Conservation (phyloP, 2,329 filamentous ascomycete genomes). For the Biscogniauxia marginata region DNA sequence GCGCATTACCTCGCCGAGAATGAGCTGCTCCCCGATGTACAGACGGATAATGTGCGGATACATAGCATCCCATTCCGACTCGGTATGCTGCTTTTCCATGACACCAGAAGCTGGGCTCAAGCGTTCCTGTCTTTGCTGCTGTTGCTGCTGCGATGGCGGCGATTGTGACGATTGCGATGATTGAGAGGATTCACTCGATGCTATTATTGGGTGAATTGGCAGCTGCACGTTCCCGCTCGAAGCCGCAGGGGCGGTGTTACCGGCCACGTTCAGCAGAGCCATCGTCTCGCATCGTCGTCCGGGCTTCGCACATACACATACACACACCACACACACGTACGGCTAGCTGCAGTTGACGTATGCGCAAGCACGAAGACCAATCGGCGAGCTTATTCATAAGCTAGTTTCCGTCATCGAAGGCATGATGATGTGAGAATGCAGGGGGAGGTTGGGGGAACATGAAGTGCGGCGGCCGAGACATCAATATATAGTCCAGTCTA, state of each 20-base stretch:
- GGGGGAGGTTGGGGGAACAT: too few relatives aligned
- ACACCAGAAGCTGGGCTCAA: background rate
- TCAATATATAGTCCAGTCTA: background rate
- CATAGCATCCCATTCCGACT: conserved; percentile 8
- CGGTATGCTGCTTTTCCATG: conserved; percentile 2
- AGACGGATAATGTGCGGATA: conserved; percentile 4
- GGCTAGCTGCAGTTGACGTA: too few relatives aligned
- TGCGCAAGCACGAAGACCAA: too few relatives aligned
- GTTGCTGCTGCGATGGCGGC: background rate
- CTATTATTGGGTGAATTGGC: background rate
- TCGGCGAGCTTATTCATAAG: background rate
- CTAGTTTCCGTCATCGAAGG: background rate
- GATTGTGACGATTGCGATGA: background rate
- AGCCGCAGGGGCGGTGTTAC: background rate
- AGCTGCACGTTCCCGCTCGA: background rate
- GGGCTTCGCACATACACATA: background rate
- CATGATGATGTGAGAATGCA: background rate
- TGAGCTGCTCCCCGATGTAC: conserved; percentile 6
- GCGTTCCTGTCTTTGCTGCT: background rate
- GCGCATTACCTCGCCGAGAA: conserved; percentile 5
- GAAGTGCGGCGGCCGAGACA: background rate
- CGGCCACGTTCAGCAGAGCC: background rate
- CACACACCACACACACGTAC: too few relatives aligned
- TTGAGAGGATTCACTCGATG: background rate
- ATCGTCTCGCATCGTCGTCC: background rate